Evolutionary conservation across 2,329 filamentous ascomycete species (phyloP), one percentile per base, ranked within the genome.

Genomic region (Clonostachys rosea): DNA sequence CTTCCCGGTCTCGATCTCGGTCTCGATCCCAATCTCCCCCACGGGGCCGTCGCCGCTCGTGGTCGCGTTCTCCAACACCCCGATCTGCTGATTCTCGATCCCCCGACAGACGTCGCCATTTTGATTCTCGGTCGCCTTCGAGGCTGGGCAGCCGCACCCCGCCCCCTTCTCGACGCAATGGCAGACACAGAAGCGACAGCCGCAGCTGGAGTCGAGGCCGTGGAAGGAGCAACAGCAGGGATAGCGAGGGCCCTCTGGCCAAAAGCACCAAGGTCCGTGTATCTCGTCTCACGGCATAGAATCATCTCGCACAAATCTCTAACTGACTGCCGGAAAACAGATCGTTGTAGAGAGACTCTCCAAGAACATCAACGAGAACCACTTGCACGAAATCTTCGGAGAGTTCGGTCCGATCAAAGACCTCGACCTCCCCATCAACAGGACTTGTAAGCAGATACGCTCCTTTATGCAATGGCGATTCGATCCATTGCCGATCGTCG

Each of bases 341-440:
- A 91, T 99, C 62, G 90, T 99, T 16, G 87, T 99, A 42, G 94
- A 99, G 67, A 91, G 95, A 52, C 76, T 99, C 60, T 95, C 92
- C 5, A 96, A 95, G 66, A 97, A 96, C 60, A 86, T 99, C 56
- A 95, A 89, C 49, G 89, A 92, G 63, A 80, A 81, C 16, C 94
- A 99, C 59, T 73, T 99, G 7, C 80, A 83, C 55, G 94, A 99
- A 64, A 96, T 99, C 50, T 99, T 99, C 62, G 87, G 89, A 43
- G 78, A 81, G 36, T 99, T 94, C 63, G 94, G 94, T 44, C 77
- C 79, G 17, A 95, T 99, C 56, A 81, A 86, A 57, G 89, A 94
- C 56, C 74, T 99, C 18, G 90, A 96, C 59, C 80, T 99, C 56
- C 94, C 94, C 4, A 83, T 96, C 67, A 96, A 95, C 62, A 80